Evolutionary conservation across 345 rosid species (phyloP).

Genomic region (Eucalyptus pauciflora): DNA sequence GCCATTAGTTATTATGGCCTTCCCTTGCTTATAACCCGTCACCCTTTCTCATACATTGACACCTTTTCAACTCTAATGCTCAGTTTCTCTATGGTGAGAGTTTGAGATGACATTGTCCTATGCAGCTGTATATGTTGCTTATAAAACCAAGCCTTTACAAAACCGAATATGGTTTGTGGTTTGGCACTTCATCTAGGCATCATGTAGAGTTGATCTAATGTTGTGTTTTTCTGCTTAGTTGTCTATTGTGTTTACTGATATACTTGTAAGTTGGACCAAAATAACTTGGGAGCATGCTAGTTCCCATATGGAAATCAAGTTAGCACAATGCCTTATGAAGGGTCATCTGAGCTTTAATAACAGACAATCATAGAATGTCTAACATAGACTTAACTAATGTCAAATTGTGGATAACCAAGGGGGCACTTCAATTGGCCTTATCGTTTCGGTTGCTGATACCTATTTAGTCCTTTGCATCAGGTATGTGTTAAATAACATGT

Average conservation of each 20-base stretch:
- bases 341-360: neutral
- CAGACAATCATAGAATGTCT: neutral
- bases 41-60: neutral
- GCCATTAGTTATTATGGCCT: neutral
- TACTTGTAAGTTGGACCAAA: neutral
- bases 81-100: neutral
- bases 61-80: neutral
- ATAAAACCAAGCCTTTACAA: neutral
- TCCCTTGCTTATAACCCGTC: neutral
- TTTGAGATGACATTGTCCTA: neutral
- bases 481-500: neutral
- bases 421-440: neutral
- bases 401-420: neutral
- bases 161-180: neutral
- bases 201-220: neutral
- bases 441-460: neutral
- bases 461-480: slow-evolving; percentile 68
- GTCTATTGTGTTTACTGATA: neutral
- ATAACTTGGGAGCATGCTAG: neutral
- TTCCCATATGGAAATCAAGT: neutral
- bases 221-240: neutral
- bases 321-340: neutral
- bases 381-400: neutral
- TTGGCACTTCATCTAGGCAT: neutral
- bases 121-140: slow-evolving; percentile 17